Evolutionary conservation across 2,329 filamentous ascomycete species (phyloP).

Genomic region (Colletotrichum sp.): DNA sequence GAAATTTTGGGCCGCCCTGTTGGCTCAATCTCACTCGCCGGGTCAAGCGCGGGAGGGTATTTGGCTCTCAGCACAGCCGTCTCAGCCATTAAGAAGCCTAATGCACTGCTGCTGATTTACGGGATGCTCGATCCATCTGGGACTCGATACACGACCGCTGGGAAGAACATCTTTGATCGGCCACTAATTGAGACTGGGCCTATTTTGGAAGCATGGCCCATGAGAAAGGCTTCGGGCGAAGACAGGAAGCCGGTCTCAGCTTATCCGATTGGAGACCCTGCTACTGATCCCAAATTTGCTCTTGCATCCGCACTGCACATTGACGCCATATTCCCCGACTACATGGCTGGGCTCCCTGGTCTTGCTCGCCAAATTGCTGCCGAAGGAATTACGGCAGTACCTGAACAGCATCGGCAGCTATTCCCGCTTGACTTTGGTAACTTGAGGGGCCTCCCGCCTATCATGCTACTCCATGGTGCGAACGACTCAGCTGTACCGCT

Average conservation of each 20-base stretch:
- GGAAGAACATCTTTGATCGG: constrained; percentile 6
- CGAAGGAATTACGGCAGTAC: not conserved
- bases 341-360: constrained; percentile 7
- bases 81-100: not conserved
- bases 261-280: not conserved
- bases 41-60: constrained; percentile 16
- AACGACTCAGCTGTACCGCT: constrained; percentile 9
- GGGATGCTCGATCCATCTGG: constrained; percentile 4
- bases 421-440: not conserved
- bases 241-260: not conserved
- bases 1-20: not conserved
- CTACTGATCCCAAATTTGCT: not conserved
- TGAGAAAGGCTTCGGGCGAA: not conserved
- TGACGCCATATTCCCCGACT: constrained; percentile 16
- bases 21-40: constrained; percentile 1
- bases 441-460: not conserved
- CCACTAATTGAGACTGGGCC: not conserved
- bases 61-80: constrained; percentile 3
- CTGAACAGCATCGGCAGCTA: not conserved
- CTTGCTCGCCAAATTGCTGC: not conserved
- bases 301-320: constrained; percentile 6
- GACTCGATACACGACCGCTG: constrained; percentile 3
- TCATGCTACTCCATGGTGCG: constrained; percentile 1
- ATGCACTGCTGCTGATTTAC: constrained; percentile 5
- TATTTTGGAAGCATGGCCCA: not conserved